These are phyloP conservation scores for Pythium chondricola DNA, from an alignment of 352 stramenopile genomes.

Conservation along the genomic window DNA sequence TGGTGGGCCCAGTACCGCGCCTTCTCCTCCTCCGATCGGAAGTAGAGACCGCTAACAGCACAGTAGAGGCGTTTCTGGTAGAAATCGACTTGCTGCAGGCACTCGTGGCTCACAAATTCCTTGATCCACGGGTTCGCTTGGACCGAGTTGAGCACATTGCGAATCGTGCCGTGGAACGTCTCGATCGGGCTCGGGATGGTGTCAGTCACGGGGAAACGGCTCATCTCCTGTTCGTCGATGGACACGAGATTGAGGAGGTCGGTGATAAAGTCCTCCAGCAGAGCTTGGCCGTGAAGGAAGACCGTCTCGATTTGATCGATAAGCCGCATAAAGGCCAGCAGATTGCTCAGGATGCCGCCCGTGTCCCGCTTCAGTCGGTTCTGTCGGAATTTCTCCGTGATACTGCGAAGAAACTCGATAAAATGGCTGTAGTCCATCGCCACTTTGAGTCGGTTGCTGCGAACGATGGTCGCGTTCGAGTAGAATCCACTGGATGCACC, in stretches of 20 bases:
- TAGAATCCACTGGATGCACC: constrained; percentile 33
- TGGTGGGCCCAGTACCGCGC: constrained; percentile 55
- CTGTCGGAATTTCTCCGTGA: constrained; percentile 59
- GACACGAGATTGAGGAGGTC: constrained; percentile 48
- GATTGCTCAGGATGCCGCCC: constrained; percentile 48
- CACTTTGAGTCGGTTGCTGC: constrained; percentile 68
- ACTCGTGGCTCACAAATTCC: constrained; percentile 49
- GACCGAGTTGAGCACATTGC: constrained; percentile 63
- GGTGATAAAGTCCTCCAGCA: constrained; percentile 54
- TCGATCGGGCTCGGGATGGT: constrained; percentile 64
- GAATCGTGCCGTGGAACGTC: constrained; percentile 67
- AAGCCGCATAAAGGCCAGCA: constrained; percentile 57
- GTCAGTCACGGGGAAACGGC: constrained; percentile 40
- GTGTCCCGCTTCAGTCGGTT: constrained; percentile 46
- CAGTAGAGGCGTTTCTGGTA: constrained; percentile 69
- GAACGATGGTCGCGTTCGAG: constrained; percentile 62
- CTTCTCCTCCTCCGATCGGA: constrained; percentile 34
- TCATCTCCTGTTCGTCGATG: constrained; percentile 31
- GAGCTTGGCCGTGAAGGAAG: constrained; percentile 57
- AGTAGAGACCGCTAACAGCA: constrained; percentile 70
- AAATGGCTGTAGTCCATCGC: constrained; percentile 76
- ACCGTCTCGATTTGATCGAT: constrained; percentile 73
- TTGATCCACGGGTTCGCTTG: constrained; percentile 62
- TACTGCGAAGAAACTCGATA: constrained; percentile 61
- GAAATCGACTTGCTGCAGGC: constrained; percentile 44